These are phyloP conservation scores for Monosporascus sp. DNA, from an alignment of 2,329 filamentous ascomycete genomes.

Conservation along the genomic window DNA sequence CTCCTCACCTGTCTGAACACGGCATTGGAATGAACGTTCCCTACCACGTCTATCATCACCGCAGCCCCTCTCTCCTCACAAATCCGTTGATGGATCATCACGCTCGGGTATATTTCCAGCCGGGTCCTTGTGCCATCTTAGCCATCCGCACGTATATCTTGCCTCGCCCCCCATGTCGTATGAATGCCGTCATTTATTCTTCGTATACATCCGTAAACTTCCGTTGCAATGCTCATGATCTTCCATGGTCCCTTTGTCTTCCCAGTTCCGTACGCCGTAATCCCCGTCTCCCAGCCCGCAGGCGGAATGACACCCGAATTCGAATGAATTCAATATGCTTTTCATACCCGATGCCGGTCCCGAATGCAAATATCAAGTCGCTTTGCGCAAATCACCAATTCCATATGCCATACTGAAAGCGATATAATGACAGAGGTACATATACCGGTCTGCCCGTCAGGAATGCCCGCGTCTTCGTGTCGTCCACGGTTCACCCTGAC, in stretches of 20 bases:
- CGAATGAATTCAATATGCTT: slow-evolving; percentile 20
- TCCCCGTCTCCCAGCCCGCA: slow-evolving; percentile 9
- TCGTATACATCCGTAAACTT: slow-evolving; percentile 2
- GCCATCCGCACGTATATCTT: neutral
- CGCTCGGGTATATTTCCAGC: neutral
- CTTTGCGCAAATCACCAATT: slow-evolving; percentile 9
- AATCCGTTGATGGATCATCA: neutral
- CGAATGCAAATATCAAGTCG: slow-evolving; percentile 16
- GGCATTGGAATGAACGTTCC: neutral
- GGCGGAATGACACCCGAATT: slow-evolving; percentile 14
- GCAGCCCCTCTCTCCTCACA: neutral
- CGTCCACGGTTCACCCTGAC: slow-evolving; percentile 33
- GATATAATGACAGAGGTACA: slow-evolving; percentile 7
- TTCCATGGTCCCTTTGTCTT: slow-evolving; percentile 11
- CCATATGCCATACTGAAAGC: slow-evolving; percentile 9
- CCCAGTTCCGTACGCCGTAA: slow-evolving; percentile 21
- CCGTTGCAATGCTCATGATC: slow-evolving; percentile 15
- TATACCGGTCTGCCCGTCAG: slow-evolving; percentile 1
- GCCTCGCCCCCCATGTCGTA: neutral
- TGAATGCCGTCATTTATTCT: neutral
- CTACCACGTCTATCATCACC: neutral
- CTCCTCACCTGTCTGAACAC: neutral
- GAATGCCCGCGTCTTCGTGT: slow-evolving; percentile 8
- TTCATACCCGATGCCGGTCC: slow-evolving; percentile 18
- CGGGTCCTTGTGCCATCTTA: neutral